phyloP scores from a whole-genome alignment of 495 filamentous ascomycete genomes.

The Penicillium egyptiacum region DNA sequence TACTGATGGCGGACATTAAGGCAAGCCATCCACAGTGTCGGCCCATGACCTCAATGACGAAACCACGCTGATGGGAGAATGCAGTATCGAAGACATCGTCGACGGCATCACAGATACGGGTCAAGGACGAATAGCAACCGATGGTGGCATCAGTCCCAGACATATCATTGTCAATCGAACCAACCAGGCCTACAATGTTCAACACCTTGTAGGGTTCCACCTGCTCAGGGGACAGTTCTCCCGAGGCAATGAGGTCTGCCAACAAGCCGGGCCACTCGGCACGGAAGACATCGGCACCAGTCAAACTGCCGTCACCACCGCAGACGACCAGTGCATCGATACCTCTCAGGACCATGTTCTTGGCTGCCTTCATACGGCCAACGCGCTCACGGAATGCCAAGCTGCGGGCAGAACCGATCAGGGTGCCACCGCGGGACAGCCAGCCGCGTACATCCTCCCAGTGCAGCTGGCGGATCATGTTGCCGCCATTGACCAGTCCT shows the following conservation, averaged over 20 bases:
- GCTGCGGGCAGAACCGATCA: conserved; percentile 94
- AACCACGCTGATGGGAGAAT: conserved; percentile 93
- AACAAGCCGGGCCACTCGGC: conserved; percentile 86
- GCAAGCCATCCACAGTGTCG: conserved; percentile 98
- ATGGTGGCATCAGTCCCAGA: conserved; percentile 97
- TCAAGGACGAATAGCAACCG: conserved; percentile 90
- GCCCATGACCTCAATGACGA: conserved; percentile 99
- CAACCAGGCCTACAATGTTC: conserved; percentile 95
- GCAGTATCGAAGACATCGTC: conserved; percentile 98
- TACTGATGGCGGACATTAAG: conserved; percentile 93
- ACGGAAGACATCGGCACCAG: conserved; percentile 91
- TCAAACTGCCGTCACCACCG: conserved; percentile 96
- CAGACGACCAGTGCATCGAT: conserved; percentile 97
- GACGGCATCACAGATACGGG: conserved; percentile 88
- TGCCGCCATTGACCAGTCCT: conserved; percentile 85
- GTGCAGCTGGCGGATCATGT: conserved; percentile 79
- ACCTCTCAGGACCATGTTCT: conserved; percentile 87
- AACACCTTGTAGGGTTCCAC: conserved; percentile 71
- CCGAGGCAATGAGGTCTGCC: conserved; percentile 71
- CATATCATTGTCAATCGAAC: conserved; percentile 98
- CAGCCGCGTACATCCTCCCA: conserved; percentile 97
- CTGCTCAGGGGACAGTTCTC: conserved; percentile 68
- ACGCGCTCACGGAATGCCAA: conserved; percentile 83
- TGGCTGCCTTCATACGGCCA: conserved; percentile 79
- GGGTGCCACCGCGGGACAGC: conserved; percentile 90